Percentiles rank a stretch among this genome's conserved stretches.
Conservation (phyloP, 2,329 filamentous ascomycete species). For the Tolypocladium guangdongense region DNA sequence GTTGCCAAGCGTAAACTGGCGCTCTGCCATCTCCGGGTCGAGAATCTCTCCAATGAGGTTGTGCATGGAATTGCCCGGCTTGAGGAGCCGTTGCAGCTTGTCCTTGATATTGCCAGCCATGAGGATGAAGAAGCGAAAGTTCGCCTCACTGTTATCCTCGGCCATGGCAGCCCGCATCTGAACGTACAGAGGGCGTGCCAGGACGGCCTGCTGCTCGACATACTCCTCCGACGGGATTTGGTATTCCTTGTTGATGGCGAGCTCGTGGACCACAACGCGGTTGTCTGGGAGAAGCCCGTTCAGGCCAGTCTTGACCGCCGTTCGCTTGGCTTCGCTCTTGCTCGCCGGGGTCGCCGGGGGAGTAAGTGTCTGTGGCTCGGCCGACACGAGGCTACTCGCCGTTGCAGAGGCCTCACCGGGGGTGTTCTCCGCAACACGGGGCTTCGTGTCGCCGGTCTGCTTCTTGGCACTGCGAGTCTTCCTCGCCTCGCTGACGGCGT, state of each 20-base stretch:
- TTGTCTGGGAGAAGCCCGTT: conserved; percentile 58
- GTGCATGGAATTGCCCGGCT: conserved; percentile 61
- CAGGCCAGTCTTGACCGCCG: conserved; percentile 27
- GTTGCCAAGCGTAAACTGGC: conserved; percentile 57
- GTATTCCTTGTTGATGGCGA: conserved; percentile 70
- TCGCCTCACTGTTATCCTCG: conserved; percentile 51
- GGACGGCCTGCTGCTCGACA: conserved; percentile 42
- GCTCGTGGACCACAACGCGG: conserved; percentile 63
- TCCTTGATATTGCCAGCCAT: conserved; percentile 61
- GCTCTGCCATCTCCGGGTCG: conserved; percentile 59
- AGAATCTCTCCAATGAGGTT: conserved; percentile 64
- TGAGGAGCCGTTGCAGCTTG: conserved; percentile 62
- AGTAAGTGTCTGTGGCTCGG: conserved; percentile 39
- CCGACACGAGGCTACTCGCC: conserved; percentile 24
- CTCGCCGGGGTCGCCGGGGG: conserved; percentile 40
- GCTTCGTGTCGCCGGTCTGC: conserved; percentile 58
- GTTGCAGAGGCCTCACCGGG: conserved; percentile 25
- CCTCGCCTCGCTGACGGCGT: conserved; percentile 62
- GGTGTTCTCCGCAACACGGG: conserved; percentile 47
- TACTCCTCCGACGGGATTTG: conserved; percentile 54
- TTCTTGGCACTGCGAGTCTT: conserved; percentile 54
- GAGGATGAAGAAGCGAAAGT: conserved; percentile 56
- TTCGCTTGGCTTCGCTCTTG: conserved; percentile 26
- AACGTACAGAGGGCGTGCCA: conserved; percentile 38
- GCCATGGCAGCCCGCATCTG: conserved; percentile 54